phyloP scores from a whole-genome alignment of 768 basidiomycete species.

The Tylopilus balloui region DNA sequence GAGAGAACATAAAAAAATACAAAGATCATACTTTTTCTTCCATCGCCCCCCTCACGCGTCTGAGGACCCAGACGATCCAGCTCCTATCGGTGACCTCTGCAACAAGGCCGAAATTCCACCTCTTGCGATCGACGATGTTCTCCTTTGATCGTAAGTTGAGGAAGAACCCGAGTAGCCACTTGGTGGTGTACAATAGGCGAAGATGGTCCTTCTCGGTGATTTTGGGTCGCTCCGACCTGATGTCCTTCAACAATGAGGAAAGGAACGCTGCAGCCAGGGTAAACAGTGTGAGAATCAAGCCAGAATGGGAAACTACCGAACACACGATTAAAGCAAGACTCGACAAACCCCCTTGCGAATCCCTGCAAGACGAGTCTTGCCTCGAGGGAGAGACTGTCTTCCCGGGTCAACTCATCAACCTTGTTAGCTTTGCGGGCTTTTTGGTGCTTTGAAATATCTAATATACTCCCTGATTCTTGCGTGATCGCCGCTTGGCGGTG shows the following conservation, averaged over 20 bases:
- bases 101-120: conserved; percentile 69
- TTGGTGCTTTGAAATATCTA: conserved; percentile 67
- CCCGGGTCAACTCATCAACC: conserved; percentile 61
- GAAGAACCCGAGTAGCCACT: conserved; percentile 94
- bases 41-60: conserved; percentile 80
- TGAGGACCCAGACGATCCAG: conserved; percentile 89
- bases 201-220: conserved; percentile 94
- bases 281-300: conserved; percentile 15
- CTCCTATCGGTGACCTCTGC: conserved; percentile 81
- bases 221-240: conserved; percentile 86
- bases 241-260: conserved; percentile 81
- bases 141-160: conserved; percentile 44
- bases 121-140: conserved; percentile 28
- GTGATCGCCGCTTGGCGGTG: conserved; percentile 82
- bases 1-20: not conserved
- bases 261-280: conserved; percentile 67
- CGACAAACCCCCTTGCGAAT: conserved; percentile 69
- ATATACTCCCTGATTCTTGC: conserved; percentile 58
- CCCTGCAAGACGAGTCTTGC: conserved; percentile 61
- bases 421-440: conserved; percentile 55
- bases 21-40: conserved; percentile 73
- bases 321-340: conserved; percentile 87
- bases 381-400: conserved; percentile 65
- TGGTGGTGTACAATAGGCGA: conserved; percentile 78
- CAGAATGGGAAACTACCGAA: conserved; percentile 17